Evolutionary conservation across 495 filamentous ascomycete species (phyloP).

Genomic region (Aspergillus carlsbadensis): DNA sequence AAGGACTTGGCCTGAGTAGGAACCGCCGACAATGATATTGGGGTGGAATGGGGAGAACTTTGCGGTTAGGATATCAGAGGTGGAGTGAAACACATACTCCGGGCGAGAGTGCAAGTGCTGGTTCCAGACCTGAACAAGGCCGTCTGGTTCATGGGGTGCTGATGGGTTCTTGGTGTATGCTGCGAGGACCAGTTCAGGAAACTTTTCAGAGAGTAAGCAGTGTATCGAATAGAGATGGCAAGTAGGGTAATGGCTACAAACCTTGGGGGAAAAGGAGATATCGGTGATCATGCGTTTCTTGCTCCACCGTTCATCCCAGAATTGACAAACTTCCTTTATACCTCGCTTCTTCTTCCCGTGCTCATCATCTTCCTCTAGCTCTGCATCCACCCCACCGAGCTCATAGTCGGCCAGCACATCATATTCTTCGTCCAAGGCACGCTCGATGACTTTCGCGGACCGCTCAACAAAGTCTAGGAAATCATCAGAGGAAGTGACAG

Average conservation of each 20-base stretch:
- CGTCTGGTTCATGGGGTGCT: constrained; percentile 92
- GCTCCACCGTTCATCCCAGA: constrained; percentile 94
- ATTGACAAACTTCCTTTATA: constrained; percentile 85
- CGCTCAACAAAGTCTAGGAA: constrained; percentile 94
- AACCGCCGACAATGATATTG: constrained; percentile 89
- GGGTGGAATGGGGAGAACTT: constrained; percentile 98
- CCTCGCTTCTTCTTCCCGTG: constrained; percentile 73
- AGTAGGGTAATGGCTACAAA: constrained; percentile 24
- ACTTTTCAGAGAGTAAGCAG: constrained; percentile 42
- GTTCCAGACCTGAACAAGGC: constrained; percentile 96
- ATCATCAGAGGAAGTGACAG: constrained; percentile 87
- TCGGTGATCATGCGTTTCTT: constrained; percentile 95
- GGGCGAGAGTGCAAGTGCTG: constrained; percentile 88
- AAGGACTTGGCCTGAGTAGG: constrained; percentile 93
- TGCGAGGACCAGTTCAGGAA: constrained; percentile 86
- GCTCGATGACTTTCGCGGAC: constrained; percentile 95
- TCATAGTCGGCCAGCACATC: constrained; percentile 95
- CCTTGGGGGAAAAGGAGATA: constrained; percentile 89
- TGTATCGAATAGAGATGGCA: not conserved
- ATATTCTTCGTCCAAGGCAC: constrained; percentile 89
- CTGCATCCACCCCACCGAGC: constrained; percentile 62
- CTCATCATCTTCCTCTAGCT: constrained; percentile 84
- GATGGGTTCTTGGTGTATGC: constrained; percentile 96
- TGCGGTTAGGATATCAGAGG: constrained; percentile 91
- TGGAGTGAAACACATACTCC: constrained; percentile 94